Conservation (phyloP, 257 asterid genomes). For the Solanum appendiculatum region DNA sequence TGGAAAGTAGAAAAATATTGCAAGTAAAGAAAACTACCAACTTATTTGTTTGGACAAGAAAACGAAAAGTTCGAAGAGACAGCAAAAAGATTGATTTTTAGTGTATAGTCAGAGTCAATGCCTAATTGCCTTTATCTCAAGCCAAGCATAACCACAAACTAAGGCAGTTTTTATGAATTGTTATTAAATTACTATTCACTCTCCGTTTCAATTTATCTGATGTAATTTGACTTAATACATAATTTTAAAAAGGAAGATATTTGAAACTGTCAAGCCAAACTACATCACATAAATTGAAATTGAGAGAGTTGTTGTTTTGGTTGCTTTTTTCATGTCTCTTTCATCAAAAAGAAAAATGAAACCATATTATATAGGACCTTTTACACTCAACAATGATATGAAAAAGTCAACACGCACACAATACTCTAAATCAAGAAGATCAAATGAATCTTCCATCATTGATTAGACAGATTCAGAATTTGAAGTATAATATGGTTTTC, state of each 20-base stretch:
- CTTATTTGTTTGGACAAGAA: background rate
- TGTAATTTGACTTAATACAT: too few species aligned
- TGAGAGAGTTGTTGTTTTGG: background rate
- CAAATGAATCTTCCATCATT: background rate
- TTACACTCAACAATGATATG: background rate
- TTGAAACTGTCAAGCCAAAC: too few species aligned
- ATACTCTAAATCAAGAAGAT: background rate
- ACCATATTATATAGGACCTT: background rate
- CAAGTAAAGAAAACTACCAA: background rate
- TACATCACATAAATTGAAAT: background rate
- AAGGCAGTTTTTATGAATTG: background rate
- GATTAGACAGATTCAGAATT: rapidly evolving
- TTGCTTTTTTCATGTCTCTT: background rate
- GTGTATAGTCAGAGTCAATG: background rate
- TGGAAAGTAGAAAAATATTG: background rate
- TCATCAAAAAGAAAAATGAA: background rate
- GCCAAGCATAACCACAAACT: background rate
- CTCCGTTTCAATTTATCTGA: too few species aligned
- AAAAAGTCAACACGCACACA: background rate
- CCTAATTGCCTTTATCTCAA: background rate
- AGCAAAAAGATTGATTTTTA: background rate
- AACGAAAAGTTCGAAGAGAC: background rate
- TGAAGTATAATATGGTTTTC: background rate
- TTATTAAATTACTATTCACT: background rate
- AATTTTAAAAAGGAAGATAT: rapidly evolving